Percentiles rank a stretch among this genome's conserved stretches.
Conservation (phyloP, 116 monocot genomes). For the Papilionanthe hybrid region DNA sequence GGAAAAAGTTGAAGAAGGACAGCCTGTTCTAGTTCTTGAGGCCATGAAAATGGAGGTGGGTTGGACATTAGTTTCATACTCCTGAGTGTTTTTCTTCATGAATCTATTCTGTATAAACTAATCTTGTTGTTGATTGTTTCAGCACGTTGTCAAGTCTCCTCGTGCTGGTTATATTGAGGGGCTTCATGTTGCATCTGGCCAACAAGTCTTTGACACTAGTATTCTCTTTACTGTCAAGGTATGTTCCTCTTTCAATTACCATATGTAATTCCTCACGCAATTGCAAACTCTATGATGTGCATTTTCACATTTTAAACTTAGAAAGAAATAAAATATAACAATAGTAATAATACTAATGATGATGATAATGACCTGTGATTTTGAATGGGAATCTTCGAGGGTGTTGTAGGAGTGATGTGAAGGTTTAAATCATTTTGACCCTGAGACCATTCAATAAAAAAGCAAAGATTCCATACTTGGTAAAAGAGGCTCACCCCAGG, state of each 20-base stretch:
- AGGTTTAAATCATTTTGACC: too few relatives aligned
- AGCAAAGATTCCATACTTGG: too few relatives aligned
- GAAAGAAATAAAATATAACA: too few relatives aligned
- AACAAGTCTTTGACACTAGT: constrained; percentile 79
- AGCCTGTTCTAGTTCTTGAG: constrained; percentile 85
- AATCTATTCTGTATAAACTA: not conserved
- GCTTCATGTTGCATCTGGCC: constrained; percentile 62
- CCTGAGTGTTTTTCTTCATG: not conserved
- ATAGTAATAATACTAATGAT: not conserved
- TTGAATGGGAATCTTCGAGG: too few relatives aligned
- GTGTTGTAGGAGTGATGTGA: too few relatives aligned
- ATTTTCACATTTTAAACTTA: not conserved
- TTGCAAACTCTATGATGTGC: not conserved
- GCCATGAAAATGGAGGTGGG: constrained; percentile 99
- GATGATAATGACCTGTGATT: not conserved
- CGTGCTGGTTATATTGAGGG: constrained; percentile 60
- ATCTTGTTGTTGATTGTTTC: constrained; percentile 7
- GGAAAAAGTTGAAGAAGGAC: constrained; percentile 65
- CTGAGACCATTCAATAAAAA: too few relatives aligned
- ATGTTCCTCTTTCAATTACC: not conserved
- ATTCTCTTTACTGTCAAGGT: constrained; percentile 88
- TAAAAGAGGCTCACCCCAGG: too few relatives aligned
- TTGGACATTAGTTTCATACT: constrained; percentile 2
- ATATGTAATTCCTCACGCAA: not conserved
- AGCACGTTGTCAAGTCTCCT: constrained; percentile 94